Evolutionary conservation across 495 filamentous ascomycete genomes (phyloP).

Genomic region (Antarctomyces pellizariae): DNA sequence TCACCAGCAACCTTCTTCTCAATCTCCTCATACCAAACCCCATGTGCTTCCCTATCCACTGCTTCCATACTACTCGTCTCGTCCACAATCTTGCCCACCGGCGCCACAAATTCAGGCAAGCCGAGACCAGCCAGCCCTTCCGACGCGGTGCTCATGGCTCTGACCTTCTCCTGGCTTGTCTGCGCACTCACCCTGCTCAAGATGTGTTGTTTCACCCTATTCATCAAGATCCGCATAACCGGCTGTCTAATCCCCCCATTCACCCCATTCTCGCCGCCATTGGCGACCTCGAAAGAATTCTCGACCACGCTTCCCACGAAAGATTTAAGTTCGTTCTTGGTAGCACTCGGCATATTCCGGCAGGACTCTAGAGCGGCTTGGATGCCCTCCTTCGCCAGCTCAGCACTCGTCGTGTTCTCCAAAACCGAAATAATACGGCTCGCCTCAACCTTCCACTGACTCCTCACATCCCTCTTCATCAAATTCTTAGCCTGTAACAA

Average conservation of each 20-base stretch:
- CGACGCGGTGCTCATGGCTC: conserved; percentile 55
- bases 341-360: conserved; percentile 51
- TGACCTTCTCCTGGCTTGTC: conserved; percentile 58
- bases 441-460: conserved; percentile 73
- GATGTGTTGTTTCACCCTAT: conserved; percentile 49
- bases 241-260: too few species aligned
- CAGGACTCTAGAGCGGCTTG: conserved; percentile 58
- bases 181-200: conserved; percentile 50
- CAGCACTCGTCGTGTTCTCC: conserved; percentile 15
- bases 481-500: conserved; percentile 85
- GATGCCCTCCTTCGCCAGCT: conserved; percentile 35
- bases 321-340: conserved; percentile 29
- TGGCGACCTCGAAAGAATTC: conserved; percentile 31
- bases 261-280: too few species aligned
- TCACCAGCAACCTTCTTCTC: conserved; percentile 17
- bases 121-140: conserved; percentile 64
- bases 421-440: conserved; percentile 40
- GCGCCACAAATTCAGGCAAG: conserved; percentile 70
- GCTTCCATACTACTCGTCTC: conserved; percentile 47
- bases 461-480: conserved; percentile 75
- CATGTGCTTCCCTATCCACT: conserved; percentile 64
- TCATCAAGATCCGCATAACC: conserved; percentile 58
- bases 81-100: conserved; percentile 64
- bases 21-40: conserved; percentile 56
- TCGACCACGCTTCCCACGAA: conserved; percentile 26